A percentile compares a stretch with the other conserved stretches of the same genome.
phyloP scores from a whole-genome alignment of 441 rosid species.

The Euphorbia corollata region DNA sequence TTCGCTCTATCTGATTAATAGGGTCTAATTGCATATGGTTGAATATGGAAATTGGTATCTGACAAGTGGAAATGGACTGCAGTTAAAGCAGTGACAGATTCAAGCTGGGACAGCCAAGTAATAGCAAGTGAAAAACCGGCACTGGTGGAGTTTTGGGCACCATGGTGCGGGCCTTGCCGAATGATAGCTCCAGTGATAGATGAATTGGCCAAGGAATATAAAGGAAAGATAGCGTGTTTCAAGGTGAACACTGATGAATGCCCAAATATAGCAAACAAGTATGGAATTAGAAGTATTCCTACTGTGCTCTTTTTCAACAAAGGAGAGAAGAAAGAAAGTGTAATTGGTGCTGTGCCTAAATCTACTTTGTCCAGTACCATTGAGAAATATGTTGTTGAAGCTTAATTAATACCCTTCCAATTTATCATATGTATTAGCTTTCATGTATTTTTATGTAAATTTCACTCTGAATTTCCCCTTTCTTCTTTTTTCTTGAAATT shows the following conservation, averaged over 20 bases:
- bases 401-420: conserved; percentile 15
- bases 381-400: conserved; percentile 36
- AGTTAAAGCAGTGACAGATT: conserved; percentile 50
- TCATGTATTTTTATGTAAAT: conserved; percentile 4
- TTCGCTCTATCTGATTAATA: no score
- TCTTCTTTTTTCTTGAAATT: not conserved
- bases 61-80: conserved; percentile 9
- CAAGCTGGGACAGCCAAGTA: conserved; percentile 42
- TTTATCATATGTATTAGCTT: not conserved
- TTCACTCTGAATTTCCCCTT: not conserved
- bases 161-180: conserved; percentile 72
- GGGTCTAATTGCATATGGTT: no score
- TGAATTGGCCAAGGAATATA: conserved; percentile 51
- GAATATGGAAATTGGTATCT: not conserved
- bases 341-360: conserved; percentile 65
- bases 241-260: conserved; percentile 61
- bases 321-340: conserved; percentile 67
- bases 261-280: conserved; percentile 46
- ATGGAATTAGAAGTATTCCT: conserved; percentile 63
- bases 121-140: conserved; percentile 37
- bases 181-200: conserved; percentile 59
- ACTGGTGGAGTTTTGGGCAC: conserved; percentile 73
- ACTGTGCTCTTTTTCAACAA: conserved; percentile 57
- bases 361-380: conserved; percentile 44
- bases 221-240: conserved; percentile 50